Conservation (phyloP, 805 yeast genomes). For the Tetrapisispora nanseiensis region DNA sequence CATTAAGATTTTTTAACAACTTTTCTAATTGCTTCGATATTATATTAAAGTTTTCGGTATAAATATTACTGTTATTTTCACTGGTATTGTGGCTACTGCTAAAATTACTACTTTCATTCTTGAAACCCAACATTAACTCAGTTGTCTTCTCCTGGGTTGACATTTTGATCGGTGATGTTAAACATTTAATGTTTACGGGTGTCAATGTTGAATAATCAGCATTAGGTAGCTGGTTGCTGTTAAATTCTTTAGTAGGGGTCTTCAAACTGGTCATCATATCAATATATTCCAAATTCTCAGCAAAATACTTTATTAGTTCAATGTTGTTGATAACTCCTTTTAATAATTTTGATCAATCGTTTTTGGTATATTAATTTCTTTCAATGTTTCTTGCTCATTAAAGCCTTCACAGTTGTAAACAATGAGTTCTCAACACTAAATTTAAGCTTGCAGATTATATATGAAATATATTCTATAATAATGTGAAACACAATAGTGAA, state of each 20-base stretch:
- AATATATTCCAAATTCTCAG: too few species aligned
- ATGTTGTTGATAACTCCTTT: too few species aligned
- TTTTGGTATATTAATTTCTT: too few species aligned
- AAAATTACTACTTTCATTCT: background rate
- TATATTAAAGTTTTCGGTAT: conserved; percentile 25
- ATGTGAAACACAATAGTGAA: too few species aligned
- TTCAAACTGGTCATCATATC: background rate
- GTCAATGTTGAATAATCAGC: conserved; percentile 1
- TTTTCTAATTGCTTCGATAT: conserved; percentile 26
- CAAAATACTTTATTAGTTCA: background rate
- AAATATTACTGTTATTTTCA: conserved; percentile 4
- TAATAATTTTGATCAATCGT: too few species aligned
- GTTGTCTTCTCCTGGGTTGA: background rate
- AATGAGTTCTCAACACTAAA: too few species aligned
- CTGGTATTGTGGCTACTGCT: background rate
- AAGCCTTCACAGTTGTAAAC: too few species aligned
- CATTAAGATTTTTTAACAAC: conserved; percentile 34
- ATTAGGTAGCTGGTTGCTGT: background rate
- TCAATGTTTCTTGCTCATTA: too few species aligned
- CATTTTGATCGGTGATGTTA: conserved; percentile 10
- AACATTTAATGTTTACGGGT: conserved; percentile 7
- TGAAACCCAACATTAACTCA: background rate
- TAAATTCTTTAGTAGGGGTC: background rate
- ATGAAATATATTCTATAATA: too few species aligned
- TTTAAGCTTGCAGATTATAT: too few species aligned